phyloP scores from a whole-genome alignment of 2,329 filamentous ascomycete genomes.

The Aureobasidium sp. region DNA sequence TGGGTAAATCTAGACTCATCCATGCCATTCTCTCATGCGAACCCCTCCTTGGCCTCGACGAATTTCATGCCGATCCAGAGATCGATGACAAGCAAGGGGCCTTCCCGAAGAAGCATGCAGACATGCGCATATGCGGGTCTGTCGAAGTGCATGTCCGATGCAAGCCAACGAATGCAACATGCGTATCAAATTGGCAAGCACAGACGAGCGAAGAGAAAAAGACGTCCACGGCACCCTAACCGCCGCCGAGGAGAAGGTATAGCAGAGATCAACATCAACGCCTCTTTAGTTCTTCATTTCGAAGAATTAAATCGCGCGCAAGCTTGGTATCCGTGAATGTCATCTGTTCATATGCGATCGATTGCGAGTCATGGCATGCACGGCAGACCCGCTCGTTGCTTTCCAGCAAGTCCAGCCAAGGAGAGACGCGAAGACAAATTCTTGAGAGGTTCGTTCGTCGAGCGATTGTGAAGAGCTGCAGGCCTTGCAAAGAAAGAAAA shows the following conservation, averaged over 20 bases:
- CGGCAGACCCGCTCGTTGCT: not conserved
- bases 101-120: not conserved
- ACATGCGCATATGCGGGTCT: not conserved
- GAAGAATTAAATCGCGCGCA: not conserved
- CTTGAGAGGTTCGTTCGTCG: not conserved
- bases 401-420: not conserved
- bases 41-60: not conserved
- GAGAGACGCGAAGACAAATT: not conserved
- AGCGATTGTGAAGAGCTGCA: not conserved
- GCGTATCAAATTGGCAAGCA: not conserved
- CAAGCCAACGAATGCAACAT: not conserved
- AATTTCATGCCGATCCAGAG: not conserved
- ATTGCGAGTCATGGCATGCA: not conserved
- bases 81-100: not conserved
- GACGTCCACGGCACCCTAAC: not conserved
- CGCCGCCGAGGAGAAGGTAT: not conserved
- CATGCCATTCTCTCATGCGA: not conserved
- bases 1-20: not conserved
- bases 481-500: not conserved
- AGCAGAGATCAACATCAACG: not conserved
- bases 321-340: not conserved
- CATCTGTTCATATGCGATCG: not conserved
- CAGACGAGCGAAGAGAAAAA: not conserved
- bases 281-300: not conserved
- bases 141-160: not conserved